Percentiles rank a stretch among this genome's conserved stretches.
Conservation (phyloP, 805 yeast species). For the Groenewaldozyma salmanticensis region DNA sequence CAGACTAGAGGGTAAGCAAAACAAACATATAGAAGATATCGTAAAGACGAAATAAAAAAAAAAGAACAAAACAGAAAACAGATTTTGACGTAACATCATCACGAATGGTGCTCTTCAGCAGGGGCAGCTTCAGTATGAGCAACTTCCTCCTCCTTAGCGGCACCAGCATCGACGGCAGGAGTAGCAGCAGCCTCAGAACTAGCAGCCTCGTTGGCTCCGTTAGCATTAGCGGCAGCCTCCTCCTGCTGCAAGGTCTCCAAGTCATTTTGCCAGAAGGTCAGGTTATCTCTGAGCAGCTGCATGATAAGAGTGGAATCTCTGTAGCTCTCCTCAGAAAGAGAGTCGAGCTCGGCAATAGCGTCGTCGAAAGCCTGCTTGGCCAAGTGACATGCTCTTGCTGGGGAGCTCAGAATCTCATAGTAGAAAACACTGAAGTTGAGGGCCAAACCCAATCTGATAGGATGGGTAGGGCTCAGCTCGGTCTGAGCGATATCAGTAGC, state of each 20-base stretch:
- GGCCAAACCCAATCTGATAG: slow-evolving; percentile 96
- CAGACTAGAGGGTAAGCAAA: no score
- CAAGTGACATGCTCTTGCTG: slow-evolving; percentile 97
- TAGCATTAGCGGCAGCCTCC: slow-evolving; percentile 10
- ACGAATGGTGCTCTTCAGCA: no score
- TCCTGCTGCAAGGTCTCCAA: slow-evolving; percentile 17
- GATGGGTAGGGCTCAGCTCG: slow-evolving; percentile 98
- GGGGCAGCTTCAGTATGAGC: background rate
- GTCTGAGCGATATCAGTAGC: slow-evolving; percentile 98
- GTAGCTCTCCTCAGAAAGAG: slow-evolving; percentile 95
- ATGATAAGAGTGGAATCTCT: slow-evolving; percentile 96
- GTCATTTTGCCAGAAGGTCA: slow-evolving; percentile 93
- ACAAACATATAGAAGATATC: no score
- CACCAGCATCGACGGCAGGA: slow-evolving; percentile 9
- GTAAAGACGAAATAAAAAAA: slow-evolving; percentile 3
- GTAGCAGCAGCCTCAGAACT: slow-evolving; percentile 6
- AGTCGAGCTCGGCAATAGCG: slow-evolving; percentile 97
- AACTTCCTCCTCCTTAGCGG: slow-evolving; percentile 2
- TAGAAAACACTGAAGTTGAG: slow-evolving; percentile 96
- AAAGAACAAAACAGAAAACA: slow-evolving; percentile 3
- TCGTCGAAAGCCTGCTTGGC: slow-evolving; percentile 99
- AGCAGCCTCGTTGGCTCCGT: slow-evolving; percentile 13
- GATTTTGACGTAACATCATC: background rate
- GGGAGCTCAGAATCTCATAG: slow-evolving; percentile 95
- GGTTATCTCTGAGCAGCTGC: slow-evolving; percentile 97